Evolutionary conservation across 2,329 filamentous ascomycete species (phyloP), one percentile per base, ranked within the genome.

Genomic region (Chaetoscypha palmicola): DNA sequence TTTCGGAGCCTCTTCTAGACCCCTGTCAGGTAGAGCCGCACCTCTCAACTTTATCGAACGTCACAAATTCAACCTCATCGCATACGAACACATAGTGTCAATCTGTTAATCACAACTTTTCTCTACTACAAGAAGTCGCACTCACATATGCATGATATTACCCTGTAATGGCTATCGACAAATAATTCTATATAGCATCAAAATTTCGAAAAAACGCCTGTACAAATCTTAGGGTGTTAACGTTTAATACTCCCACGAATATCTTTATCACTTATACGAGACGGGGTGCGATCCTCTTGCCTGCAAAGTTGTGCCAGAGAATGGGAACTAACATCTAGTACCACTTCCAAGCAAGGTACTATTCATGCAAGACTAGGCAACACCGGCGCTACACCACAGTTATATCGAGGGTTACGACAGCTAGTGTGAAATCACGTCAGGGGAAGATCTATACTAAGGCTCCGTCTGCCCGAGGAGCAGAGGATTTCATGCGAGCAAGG

Each of bases 271-370:
- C n/a, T n/a, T n/a, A n/a, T 47, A 43, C 37, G 38, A 48, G 46
- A 45, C 41, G 26, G 40, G 26, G 33, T 42, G 43, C 33, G 42
- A 43, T 45, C 41, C 38, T 48, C 41, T 44, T 37, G 33, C 41
- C 21, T 45, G 46, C 28, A 48, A 26, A 17, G 46, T 48, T 48
- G 26, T 45, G 22, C 33, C 24, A 45, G 38, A 38, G 42, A 45
- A 48, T 45, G 42, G 42, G 42, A 48, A 48, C 45, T 33, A 45
- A 42, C 38, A 24, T 45, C 42, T 38, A 34, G 41, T 48, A 42
- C 28, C 23, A 38, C 38, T 48, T 40, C 32, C 45, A 48, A 41
- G 33, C 24, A 44, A 45, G 37, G 46, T 38, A 42, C 45, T 31
- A 47, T 43, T 42, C 28, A 45, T 45, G 37, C 42, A 41, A 48